These are phyloP conservation scores for Nakazawaea molendinolei DNA, from an alignment of 805 yeast species.

Conservation along the genomic window DNA sequence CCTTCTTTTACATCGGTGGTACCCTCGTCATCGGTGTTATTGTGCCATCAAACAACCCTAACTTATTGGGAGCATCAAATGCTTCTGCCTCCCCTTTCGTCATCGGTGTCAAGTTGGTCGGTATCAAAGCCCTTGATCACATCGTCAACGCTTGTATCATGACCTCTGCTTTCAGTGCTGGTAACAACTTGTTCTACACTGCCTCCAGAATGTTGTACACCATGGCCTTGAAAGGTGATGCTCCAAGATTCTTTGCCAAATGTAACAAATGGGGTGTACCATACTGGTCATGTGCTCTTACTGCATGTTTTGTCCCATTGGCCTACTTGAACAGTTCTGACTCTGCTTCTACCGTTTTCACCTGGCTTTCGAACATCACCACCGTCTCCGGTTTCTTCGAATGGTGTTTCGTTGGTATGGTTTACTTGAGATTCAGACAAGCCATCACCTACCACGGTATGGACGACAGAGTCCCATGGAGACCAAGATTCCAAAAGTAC, in stretches of 20 bases:
- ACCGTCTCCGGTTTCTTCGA: constrained; percentile 59
- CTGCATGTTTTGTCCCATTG: constrained; percentile 27
- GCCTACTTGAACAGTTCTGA: constrained; percentile 58
- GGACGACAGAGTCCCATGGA: constrained; percentile 51
- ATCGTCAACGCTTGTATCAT: constrained; percentile 54
- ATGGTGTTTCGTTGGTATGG: constrained; percentile 51
- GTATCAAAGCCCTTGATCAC: constrained; percentile 49
- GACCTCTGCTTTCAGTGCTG: constrained; percentile 49
- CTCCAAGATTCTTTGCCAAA: constrained; percentile 46
- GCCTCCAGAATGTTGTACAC: constrained; percentile 52
- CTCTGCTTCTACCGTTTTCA: constrained; percentile 48
- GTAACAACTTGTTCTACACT: constrained; percentile 50
- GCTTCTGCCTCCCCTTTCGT: constrained; percentile 67
- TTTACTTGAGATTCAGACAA: constrained; percentile 52
- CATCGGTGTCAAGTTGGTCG: constrained; percentile 47
- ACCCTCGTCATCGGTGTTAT: constrained; percentile 48
- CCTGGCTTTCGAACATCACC: constrained; percentile 58
- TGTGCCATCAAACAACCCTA: constrained; percentile 35
- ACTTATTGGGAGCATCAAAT: constrained; percentile 28
- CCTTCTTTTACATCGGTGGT: constrained; percentile 42
- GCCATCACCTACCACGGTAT: constrained; percentile 28
- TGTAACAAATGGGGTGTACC: constrained; percentile 59
- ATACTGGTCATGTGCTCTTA: constrained; percentile 41
- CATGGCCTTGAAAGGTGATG: constrained; percentile 55
- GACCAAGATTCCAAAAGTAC: constrained; percentile 47